Base-by-base conservation (phyloP, 805 yeast genomes). In the Maudiozyma serrabonitensis region DNA sequence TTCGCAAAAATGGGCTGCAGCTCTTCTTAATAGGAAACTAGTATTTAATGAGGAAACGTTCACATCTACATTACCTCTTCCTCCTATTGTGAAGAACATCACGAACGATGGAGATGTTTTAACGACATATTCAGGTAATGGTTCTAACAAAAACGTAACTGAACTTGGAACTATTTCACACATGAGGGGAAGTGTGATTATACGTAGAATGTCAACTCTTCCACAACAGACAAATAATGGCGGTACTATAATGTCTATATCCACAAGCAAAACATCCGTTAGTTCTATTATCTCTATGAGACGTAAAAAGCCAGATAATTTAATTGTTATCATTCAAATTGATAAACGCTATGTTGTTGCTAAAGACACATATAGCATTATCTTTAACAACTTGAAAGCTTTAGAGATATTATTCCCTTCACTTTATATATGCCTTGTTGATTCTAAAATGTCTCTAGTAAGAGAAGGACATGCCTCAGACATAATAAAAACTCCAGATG, bases 1-100 rank as follows among this genome's bases (percentile, higher is more conserved):
- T 6, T 54, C 70, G 35, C 68, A 70, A 54, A 71, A 71, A 56
- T 72, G 75, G 75, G 65, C 69, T 13, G 62, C 74, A 1, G 74
- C 67, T 0, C 46, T 72, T 9, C 60, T 72, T 40, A 68, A 70
- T 48, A 51, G 52, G 43, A 67, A 64, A 4, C 53, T 69, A 15
- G 49, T 52, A 7, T 68, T 70, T 47, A 54, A 62, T 47, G 59
- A 63, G 4, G 38, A 46, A 7, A 60, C 56, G 43, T 52, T 70
- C 25, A 64, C 71, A 2, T 66, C 69, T 1, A 64, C 69, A 0
- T 46, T 69, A 31, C 57, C 60, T n/a, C 16, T 54, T 8, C 62
- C 62, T 2, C 54, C 56, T 5, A 50, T 56, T 2, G 49, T 54
- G 12, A 50, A 48, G 18, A 50, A 50, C 16, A 40, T 48, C 12